Evolutionary conservation across 2,329 filamentous ascomycete species (phyloP).

Genomic region (Ophiostoma sp.): DNA sequence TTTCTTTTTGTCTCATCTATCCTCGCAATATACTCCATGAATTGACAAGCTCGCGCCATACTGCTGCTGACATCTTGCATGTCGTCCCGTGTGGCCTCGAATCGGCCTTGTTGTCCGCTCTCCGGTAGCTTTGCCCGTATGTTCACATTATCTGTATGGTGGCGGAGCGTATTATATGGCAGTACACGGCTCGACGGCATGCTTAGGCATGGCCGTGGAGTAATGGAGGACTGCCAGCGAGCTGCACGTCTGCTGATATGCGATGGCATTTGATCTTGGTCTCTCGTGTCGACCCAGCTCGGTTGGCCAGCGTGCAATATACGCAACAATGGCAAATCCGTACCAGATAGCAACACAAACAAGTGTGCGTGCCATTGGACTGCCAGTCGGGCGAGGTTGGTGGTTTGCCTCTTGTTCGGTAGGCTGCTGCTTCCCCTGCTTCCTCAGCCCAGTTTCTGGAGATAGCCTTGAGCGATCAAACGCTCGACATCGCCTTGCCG

Average conservation of each 20-base stretch:
- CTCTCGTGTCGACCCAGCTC: too few species aligned
- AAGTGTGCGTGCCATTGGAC: neutral
- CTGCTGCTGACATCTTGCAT: too few species aligned
- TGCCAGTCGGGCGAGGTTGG: neutral
- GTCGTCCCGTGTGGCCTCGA: neutral
- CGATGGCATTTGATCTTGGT: neutral
- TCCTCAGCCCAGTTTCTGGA: slow-evolving; percentile 77
- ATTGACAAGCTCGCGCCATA: too few species aligned
- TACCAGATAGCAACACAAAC: neutral
- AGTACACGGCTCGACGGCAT: neutral
- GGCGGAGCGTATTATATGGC: neutral
- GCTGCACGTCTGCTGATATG: neutral
- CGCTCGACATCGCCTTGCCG: slow-evolving; percentile 92
- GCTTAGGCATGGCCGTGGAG: neutral
- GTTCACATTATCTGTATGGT: neutral
- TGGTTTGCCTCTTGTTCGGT: neutral
- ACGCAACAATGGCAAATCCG: neutral
- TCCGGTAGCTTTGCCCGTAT: neutral
- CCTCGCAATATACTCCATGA: too few species aligned
- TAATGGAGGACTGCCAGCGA: neutral
- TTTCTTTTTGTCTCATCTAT: too few species aligned
- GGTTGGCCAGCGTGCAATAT: too few species aligned
- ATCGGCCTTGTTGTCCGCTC: neutral
- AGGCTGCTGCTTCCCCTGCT: neutral
- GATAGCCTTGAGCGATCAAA: slow-evolving; percentile 86